Evolutionary conservation across 371 early-diverging fungal species (phyloP), one percentile per base, ranked within the genome.

Genomic region (Phascolomyces articulosus): DNA sequence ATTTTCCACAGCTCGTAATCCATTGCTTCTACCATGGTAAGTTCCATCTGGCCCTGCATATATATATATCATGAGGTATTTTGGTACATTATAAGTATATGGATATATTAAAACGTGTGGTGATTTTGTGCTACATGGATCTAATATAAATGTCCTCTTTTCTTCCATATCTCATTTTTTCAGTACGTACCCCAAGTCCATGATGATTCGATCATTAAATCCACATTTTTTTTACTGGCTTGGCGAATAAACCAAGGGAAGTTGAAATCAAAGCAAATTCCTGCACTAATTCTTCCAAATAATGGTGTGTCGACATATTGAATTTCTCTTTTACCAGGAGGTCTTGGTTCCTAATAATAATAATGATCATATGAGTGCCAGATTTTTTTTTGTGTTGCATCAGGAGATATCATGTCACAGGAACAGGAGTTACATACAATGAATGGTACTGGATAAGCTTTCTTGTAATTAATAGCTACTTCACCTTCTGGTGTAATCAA

Each of bases 131-230:
- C n/a, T n/a, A n/a, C n/a, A n/a, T n/a, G n/a, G n/a, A n/a, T n/a
- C n/a, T 34, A 34, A 34, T 34, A 34, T 34, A 34, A 11, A 34
- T 11, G 6, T 34, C 0, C 16, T 18, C 16, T 44, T 18, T 53
- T 55, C n/a, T n/a, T n/a, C n/a, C n/a, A n/a, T n/a, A n/a, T n/a
- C n/a, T n/a, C n/a, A n/a, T n/a, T n/a, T n/a, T n/a, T n/a, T n/a
- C n/a, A n/a, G n/a, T n/a, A n/a, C n/a, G n/a, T 78, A 74, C 82
- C 86, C 87, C 85, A 87, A 1, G 82, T 84, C 78, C 83, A 80
- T 51, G 80, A 79, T 34, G 85, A 74, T 60, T 87, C 84, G 44
- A 87, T 69, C 74, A 87, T 72, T 9, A 87, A 40, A 66, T 84
- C 78, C 9, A 85, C 75, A 0, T 78, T 65, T 21, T 83, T 72